Conservation (phyloP, 495 filamentous ascomycete genomes). For the Penicillium odoratum region DNA sequence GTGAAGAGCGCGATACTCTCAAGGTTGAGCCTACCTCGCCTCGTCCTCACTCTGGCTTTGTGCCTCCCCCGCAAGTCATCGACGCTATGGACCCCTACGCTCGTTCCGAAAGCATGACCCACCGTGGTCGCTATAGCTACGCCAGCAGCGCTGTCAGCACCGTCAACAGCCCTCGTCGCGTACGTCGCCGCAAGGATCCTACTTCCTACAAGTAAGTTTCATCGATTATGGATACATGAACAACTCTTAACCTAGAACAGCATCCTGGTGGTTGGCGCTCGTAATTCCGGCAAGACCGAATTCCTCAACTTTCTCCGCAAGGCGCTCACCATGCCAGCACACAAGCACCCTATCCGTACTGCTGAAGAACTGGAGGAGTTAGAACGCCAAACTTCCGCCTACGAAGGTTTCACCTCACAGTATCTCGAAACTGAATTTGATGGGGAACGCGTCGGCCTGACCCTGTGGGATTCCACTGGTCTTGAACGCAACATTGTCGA, state of each 20-base stretch:
- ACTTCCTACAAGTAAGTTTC: conserved; percentile 92
- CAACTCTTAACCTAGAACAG: conserved; percentile 46
- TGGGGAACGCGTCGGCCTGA: conserved; percentile 86
- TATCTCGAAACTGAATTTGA: conserved; percentile 96
- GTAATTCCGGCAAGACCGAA: conserved; percentile 90
- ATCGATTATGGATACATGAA: neutral
- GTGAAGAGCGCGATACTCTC: conserved; percentile 53
- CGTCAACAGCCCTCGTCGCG: conserved; percentile 89
- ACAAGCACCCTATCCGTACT: conserved; percentile 63
- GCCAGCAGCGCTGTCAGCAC: conserved; percentile 89
- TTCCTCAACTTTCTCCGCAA: conserved; percentile 94
- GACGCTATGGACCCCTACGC: conserved; percentile 71
- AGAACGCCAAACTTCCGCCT: conserved; percentile 41
- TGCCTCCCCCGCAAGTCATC: conserved; percentile 33
- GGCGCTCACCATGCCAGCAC: conserved; percentile 73
- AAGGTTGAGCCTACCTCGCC: conserved; percentile 8
- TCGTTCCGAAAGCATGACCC: conserved; percentile 89
- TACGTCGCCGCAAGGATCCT: conserved; percentile 92
- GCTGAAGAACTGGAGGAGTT: conserved; percentile 51
- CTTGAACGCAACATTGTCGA: conserved; percentile 93
- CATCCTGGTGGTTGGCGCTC: conserved; percentile 85
- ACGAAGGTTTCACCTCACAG: conserved; percentile 73
- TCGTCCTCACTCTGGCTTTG: conserved; percentile 24
- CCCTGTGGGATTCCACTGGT: conserved; percentile 93
- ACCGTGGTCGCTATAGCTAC: conserved; percentile 95